Conservation (phyloP, 257 asterid genomes). For the Striga asiatica region DNA sequence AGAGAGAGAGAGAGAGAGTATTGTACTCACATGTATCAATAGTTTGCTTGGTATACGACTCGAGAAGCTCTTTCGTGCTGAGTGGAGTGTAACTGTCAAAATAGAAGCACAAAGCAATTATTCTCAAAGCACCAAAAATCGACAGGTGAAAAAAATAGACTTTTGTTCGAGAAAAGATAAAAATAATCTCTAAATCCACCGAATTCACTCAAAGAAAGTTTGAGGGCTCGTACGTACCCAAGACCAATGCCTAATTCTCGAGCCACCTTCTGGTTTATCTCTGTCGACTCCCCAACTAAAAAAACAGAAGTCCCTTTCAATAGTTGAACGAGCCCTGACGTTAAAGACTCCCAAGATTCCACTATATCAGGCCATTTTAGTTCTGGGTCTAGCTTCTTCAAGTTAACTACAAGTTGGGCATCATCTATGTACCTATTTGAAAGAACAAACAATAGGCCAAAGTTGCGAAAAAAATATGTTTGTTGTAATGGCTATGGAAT, state of each 20-base stretch:
- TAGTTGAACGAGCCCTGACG: slow-evolving; percentile 54
- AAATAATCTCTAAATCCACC: neutral
- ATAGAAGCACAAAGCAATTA: slow-evolving; percentile 12
- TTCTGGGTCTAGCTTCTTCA: slow-evolving; percentile 75
- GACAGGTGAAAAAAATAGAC: neutral
- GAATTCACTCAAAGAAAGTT: slow-evolving; percentile 5
- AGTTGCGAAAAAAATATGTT: neutral
- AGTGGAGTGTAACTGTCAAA: slow-evolving; percentile 75
- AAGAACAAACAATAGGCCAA: too few species aligned
- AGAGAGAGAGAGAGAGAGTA: slow-evolving; percentile 7
- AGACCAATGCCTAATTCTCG: slow-evolving; percentile 85
- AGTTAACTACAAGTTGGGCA: slow-evolving; percentile 61
- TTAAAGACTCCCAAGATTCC: slow-evolving; percentile 93
- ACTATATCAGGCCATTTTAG: slow-evolving; percentile 89
- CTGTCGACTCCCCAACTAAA: slow-evolving; percentile 86
- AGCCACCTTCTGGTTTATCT: slow-evolving; percentile 69
- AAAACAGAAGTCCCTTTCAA: slow-evolving; percentile 73
- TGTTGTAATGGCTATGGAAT: too few species aligned
- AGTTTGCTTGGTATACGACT: slow-evolving; percentile 52
- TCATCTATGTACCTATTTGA: slow-evolving; percentile 79
- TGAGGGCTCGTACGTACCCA: slow-evolving; percentile 48
- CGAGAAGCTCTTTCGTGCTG: slow-evolving; percentile 71
- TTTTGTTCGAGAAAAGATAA: neutral
- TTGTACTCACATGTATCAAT: slow-evolving; percentile 62
- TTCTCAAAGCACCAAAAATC: neutral